These are phyloP conservation scores for Tympanopsis confertula DNA, from an alignment of 2,329 filamentous ascomycete species.

Conservation along the genomic window DNA sequence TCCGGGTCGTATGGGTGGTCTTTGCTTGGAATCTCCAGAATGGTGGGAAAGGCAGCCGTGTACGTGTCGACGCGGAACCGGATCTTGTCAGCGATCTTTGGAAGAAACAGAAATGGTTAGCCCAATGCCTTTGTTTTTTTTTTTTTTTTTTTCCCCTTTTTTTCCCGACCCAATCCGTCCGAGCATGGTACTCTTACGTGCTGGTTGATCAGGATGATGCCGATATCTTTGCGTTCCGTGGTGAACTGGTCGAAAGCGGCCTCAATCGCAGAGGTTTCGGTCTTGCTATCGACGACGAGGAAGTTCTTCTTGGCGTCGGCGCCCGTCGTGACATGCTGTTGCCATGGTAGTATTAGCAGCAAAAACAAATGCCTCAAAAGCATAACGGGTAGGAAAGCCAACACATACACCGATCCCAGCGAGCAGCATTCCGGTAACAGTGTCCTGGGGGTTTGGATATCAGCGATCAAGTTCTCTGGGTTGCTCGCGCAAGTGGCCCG, in stretches of 20 bases:
- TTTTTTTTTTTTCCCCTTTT: neutral
- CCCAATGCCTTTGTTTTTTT: neutral
- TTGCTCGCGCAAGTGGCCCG: neutral
- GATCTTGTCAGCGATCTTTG: slow-evolving; percentile 84
- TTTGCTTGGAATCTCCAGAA: slow-evolving; percentile 96
- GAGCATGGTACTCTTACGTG: slow-evolving; percentile 50
- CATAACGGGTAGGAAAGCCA: neutral
- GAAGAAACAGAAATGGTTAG: neutral
- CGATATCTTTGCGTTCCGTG: slow-evolving; percentile 85
- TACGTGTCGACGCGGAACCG: slow-evolving; percentile 81
- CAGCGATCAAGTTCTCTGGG: slow-evolving; percentile 6
- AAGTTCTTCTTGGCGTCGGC: slow-evolving; percentile 95
- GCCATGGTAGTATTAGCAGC: slow-evolving; percentile 1
- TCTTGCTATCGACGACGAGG: slow-evolving; percentile 89
- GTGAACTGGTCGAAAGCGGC: slow-evolving; percentile 83
- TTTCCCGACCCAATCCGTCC: no score
- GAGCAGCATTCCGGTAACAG: slow-evolving; percentile 86
- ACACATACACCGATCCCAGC: slow-evolving; percentile 79
- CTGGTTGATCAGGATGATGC: slow-evolving; percentile 93
- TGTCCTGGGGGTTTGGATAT: slow-evolving; percentile 50
- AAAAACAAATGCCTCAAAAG: neutral
- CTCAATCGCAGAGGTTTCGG: slow-evolving; percentile 78
- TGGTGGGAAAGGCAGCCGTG: slow-evolving; percentile 86
- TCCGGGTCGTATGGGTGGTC: slow-evolving; percentile 98
- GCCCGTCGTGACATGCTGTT: slow-evolving; percentile 76